These are phyloP conservation scores for Talaromyces trachyspermus DNA, from an alignment of 495 filamentous ascomycete genomes.

Conservation along the genomic window DNA sequence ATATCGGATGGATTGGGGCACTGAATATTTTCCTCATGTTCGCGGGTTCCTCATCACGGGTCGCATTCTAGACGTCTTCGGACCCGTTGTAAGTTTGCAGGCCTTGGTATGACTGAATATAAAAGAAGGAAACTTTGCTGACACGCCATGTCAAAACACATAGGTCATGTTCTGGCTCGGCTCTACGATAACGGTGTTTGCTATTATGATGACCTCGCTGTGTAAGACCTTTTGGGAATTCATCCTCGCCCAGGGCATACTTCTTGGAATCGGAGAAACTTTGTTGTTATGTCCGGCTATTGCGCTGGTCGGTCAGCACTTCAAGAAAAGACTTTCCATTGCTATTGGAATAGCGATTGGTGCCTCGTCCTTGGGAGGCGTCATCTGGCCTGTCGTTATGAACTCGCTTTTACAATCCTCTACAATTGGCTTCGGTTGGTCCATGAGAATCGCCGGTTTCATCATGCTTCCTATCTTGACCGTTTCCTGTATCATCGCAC, in stretches of 20 bases:
- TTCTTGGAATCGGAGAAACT: conserved; percentile 43
- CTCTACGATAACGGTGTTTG: conserved; percentile 27
- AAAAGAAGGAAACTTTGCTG: no score
- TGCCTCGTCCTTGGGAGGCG: conserved; percentile 51
- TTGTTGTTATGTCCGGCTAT: conserved; percentile 46
- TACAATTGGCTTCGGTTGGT: conserved; percentile 40
- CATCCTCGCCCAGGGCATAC: conserved; percentile 52
- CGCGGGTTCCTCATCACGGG: conserved; percentile 26
- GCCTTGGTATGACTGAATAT: neutral
- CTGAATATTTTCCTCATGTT: conserved; percentile 36
- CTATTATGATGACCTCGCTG: conserved; percentile 51
- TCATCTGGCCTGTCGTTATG: conserved; percentile 42
- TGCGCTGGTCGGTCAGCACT: conserved; percentile 45
- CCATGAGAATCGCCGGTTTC: conserved; percentile 42
- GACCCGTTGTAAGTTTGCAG: conserved; percentile 24
- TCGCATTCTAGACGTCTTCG: conserved; percentile 30
- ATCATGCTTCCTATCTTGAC: conserved; percentile 47
- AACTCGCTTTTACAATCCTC: conserved; percentile 23
- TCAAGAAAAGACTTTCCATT: conserved; percentile 43
- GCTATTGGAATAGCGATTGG: conserved; percentile 49
- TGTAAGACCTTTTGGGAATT: conserved; percentile 56
- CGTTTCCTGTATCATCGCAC: conserved; percentile 30
- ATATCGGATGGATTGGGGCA: conserved; percentile 57
- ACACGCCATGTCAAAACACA: neutral
- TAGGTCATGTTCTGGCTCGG: conserved; percentile 25